phyloP scores from a whole-genome alignment of 441 rosid genomes.

The Brassica hybrid region DNA sequence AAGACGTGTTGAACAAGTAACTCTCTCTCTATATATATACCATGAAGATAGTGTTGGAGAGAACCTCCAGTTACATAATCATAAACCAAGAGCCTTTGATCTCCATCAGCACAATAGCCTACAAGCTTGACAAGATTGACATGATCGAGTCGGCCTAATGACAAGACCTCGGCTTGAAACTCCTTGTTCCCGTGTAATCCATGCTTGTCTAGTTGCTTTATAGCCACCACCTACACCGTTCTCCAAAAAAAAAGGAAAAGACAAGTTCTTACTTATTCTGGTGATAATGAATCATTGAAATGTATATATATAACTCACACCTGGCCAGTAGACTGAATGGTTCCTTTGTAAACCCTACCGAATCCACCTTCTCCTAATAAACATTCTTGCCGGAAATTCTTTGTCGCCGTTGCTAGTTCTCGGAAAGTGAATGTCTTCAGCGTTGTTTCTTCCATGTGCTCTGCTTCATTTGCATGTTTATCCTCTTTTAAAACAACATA shows the following conservation, averaged over 20 bases:
- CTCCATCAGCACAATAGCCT: constrained; percentile 95
- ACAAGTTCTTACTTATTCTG: too few relatives aligned
- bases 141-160: constrained; percentile 63
- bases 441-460: constrained; percentile 34
- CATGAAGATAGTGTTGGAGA: constrained; percentile 65
- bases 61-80: constrained; percentile 74
- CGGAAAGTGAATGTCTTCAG: constrained; percentile 71
- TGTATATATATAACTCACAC: constrained; percentile 35
- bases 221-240: constrained; percentile 69
- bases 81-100: constrained; percentile 89
- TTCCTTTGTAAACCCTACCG: constrained; percentile 79
- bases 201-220: constrained; percentile 88
- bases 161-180: constrained; percentile 65
- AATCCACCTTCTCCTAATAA: constrained; percentile 89
- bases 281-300: background rate
- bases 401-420: constrained; percentile 85
- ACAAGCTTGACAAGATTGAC: constrained; percentile 70
- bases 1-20: background rate
- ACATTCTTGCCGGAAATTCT: constrained; percentile 79
- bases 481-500: background rate
- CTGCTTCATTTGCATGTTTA: constrained; percentile 12
- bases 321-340: constrained; percentile 62
- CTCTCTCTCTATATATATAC: constrained; percentile 40
- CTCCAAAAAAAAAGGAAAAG: background rate
- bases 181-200: constrained; percentile 67